phyloP scores from a whole-genome alignment of 495 filamentous ascomycete genomes.

The Staphylotrichum tortipilum region DNA sequence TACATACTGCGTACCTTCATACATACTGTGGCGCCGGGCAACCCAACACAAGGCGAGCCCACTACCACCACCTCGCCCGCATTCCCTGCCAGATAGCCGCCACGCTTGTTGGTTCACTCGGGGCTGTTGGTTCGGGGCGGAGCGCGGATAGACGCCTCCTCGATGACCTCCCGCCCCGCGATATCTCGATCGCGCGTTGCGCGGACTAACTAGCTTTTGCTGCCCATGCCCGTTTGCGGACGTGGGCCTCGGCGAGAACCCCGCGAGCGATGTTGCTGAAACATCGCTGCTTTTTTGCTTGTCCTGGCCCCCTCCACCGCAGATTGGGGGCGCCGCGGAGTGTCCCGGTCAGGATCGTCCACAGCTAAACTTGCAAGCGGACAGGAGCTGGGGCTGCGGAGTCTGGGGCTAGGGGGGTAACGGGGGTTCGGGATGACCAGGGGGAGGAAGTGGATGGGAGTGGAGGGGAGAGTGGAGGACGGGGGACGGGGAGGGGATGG shows the following conservation, averaged over 20 bases:
- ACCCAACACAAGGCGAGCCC: neutral
- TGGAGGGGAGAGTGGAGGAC: too few relatives aligned
- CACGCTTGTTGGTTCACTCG: slow-evolving; percentile 1
- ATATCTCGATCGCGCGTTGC: slow-evolving; percentile 9
- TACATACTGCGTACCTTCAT: too few relatives aligned
- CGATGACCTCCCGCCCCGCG: slow-evolving; percentile 3
- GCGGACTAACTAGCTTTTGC: too few relatives aligned
- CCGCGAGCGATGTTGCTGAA: neutral
- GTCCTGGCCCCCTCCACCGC: neutral
- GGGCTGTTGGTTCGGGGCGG: neutral
- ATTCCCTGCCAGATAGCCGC: slow-evolving; percentile 11
- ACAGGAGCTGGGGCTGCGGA: neutral
- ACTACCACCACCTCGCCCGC: slow-evolving; percentile 3
- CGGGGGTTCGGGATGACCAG: too few relatives aligned
- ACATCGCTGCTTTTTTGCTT: neutral
- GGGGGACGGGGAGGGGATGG: too few relatives aligned
- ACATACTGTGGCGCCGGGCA: too few relatives aligned
- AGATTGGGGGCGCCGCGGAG: neutral
- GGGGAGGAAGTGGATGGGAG: too few relatives aligned
- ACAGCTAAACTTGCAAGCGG: slow-evolving; percentile 8
- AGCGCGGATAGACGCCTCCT: slow-evolving; percentile 6
- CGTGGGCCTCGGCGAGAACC: neutral
- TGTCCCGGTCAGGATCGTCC: neutral
- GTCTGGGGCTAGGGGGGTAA: too few relatives aligned
- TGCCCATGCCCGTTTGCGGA: neutral